Conservation (phyloP, 441 rosid genomes). For the Gossypium davidsonii region DNA sequence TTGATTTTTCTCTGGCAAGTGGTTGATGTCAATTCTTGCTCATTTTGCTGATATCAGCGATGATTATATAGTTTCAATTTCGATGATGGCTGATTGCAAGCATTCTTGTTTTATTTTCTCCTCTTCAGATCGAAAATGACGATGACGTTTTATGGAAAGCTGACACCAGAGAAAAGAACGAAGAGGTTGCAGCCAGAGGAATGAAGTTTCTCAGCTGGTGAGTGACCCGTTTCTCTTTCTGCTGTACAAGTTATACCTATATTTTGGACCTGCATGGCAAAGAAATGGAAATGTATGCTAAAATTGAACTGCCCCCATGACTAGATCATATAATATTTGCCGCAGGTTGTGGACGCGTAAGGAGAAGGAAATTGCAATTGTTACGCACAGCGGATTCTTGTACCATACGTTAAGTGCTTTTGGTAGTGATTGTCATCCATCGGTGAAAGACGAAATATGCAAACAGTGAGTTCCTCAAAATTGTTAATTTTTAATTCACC, state of each 20-base stretch:
- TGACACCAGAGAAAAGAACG: slow-evolving; percentile 53
- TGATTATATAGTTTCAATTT: neutral
- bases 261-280: neutral
- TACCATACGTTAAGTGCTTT: slow-evolving; percentile 46
- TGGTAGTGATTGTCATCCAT: slow-evolving; percentile 58
- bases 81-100: neutral
- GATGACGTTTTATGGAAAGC: slow-evolving; percentile 66
- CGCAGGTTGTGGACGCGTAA: slow-evolving; percentile 77
- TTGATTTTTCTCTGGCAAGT: slow-evolving; percentile 74
- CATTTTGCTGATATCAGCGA: neutral
- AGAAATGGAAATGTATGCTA: neutral
- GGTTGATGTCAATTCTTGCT: slow-evolving; percentile 1
- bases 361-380: slow-evolving; percentile 83
- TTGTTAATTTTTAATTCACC: neutral
- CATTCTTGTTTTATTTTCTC: slow-evolving; percentile 7
- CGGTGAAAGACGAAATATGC: slow-evolving; percentile 56
- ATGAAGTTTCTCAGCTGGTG: slow-evolving; percentile 68
- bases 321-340: slow-evolving; percentile 1
- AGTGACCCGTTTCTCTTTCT: slow-evolving; percentile 9
- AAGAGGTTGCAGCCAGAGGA: slow-evolving; percentile 81
- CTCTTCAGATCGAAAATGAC: slow-evolving; percentile 53
- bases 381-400: slow-evolving; percentile 79
- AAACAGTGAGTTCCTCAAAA: slow-evolving; percentile 46
- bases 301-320: neutral
- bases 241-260: neutral